phyloP scores from a whole-genome alignment of 2,329 filamentous ascomycete species.

The Rutstroemia sp. region DNA sequence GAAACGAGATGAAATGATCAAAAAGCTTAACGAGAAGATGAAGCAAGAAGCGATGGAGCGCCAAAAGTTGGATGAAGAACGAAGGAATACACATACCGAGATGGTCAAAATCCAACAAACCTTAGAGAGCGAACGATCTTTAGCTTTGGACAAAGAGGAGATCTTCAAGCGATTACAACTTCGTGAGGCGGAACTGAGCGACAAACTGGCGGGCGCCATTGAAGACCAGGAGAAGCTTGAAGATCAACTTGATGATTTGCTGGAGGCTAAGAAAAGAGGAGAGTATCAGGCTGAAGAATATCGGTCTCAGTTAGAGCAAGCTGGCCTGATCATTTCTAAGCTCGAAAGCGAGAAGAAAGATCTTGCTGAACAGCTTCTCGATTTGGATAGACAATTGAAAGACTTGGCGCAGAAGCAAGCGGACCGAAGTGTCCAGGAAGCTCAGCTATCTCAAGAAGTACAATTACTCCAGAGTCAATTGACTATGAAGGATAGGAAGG shows the following conservation, averaged over 20 bases:
- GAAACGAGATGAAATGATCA: constrained; percentile 89
- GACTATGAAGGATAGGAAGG: constrained; percentile 79
- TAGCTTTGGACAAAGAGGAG: constrained; percentile 96
- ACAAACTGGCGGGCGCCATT: constrained; percentile 85
- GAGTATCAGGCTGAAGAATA: constrained; percentile 78
- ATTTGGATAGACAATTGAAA: constrained; percentile 63
- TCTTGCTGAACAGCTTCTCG: constrained; percentile 57
- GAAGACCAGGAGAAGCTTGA: constrained; percentile 93
- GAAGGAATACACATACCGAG: constrained; percentile 78
- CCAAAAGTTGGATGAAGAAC: constrained; percentile 81
- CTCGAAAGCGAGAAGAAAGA: constrained; percentile 81
- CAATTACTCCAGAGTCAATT: constrained; percentile 90
- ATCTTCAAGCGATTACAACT: constrained; percentile 95
- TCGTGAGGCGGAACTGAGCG: constrained; percentile 84
- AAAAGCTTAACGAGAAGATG: constrained; percentile 78
- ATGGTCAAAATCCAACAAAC: constrained; percentile 87
- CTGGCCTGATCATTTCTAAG: constrained; percentile 75
- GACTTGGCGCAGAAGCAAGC: constrained; percentile 65
- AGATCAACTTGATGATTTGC: constrained; percentile 82
- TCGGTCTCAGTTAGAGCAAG: constrained; percentile 81
- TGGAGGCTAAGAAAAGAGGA: constrained; percentile 81
- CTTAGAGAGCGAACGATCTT: constrained; percentile 88
- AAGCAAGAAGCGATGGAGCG: constrained; percentile 65
- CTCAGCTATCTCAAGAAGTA: constrained; percentile 72
- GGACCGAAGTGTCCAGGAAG: constrained; percentile 68